phyloP scores from a whole-genome alignment of 768 basidiomycete species.

The Tremella fuciformis region DNA sequence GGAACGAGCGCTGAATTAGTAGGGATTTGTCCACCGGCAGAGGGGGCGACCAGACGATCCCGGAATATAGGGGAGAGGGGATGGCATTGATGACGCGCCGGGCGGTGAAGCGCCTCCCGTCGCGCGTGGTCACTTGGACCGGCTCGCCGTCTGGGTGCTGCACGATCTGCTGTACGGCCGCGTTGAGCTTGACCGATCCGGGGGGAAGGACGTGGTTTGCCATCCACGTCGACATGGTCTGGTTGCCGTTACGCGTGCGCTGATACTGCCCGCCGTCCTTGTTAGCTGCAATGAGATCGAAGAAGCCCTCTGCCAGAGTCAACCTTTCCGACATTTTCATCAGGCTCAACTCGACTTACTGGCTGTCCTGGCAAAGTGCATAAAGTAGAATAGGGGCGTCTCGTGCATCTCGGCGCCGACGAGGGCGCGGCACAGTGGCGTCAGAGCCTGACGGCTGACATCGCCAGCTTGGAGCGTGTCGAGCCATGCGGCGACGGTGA shows the following conservation, averaged over 20 bases:
- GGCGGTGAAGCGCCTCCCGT: not conserved
- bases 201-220: constrained; percentile 1
- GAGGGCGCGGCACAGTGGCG: not conserved
- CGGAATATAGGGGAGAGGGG: not conserved
- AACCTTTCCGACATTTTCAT: not conserved
- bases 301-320: not conserved
- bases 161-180: constrained; percentile 1
- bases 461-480: constrained; percentile 1
- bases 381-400: constrained; percentile 4
- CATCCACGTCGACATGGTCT: constrained; percentile 4
- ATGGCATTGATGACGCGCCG: not conserved
- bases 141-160: not conserved
- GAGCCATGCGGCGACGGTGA: not conserved
- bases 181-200: constrained; percentile 5
- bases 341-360: not conserved
- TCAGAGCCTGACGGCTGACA: not conserved
- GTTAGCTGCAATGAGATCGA: constrained; percentile 1
- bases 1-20: not conserved
- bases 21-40: not conserved
- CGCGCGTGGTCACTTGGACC: not conserved
- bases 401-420: constrained; percentile 4
- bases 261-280: not conserved
- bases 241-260: not conserved
- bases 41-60: not conserved
- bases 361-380: constrained; percentile 1